A percentile compares a stretch with the other conserved stretches of the same genome.
phyloP scores from a whole-genome alignment of 2,329 filamentous ascomycete genomes.

The Paracorniculantispora psalliotae region DNA sequence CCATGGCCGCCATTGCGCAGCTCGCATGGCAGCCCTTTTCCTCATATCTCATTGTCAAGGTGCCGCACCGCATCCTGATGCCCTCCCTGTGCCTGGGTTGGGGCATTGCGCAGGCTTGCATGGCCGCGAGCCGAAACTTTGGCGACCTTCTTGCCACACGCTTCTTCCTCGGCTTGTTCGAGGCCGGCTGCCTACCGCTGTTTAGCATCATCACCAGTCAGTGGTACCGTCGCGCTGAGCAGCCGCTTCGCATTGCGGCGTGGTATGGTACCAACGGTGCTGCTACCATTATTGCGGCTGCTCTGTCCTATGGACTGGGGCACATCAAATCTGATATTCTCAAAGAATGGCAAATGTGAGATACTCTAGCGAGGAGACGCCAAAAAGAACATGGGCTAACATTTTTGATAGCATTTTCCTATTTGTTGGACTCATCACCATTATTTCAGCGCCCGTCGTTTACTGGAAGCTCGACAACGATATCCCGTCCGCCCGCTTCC shows the following conservation, averaged over 20 bases:
- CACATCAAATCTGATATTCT: slow-evolving; percentile 37
- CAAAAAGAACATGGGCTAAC: no score
- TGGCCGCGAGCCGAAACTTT: slow-evolving; percentile 45
- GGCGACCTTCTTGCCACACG: slow-evolving; percentile 43
- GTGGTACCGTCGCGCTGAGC: slow-evolving; percentile 49
- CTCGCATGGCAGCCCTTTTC: slow-evolving; percentile 58
- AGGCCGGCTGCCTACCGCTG: slow-evolving; percentile 47
- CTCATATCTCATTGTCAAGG: slow-evolving; percentile 54
- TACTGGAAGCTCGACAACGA: slow-evolving; percentile 59
- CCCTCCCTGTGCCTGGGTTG: slow-evolving; percentile 41
- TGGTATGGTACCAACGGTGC: slow-evolving; percentile 62
- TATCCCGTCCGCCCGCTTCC: slow-evolving; percentile 47
- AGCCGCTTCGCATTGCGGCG: slow-evolving; percentile 57
- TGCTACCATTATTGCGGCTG: slow-evolving; percentile 52
- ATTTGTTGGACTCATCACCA: slow-evolving; percentile 56
- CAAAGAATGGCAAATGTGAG: slow-evolving; percentile 17
- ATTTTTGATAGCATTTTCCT: slow-evolving; percentile 45
- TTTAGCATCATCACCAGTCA: slow-evolving; percentile 43
- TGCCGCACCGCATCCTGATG: slow-evolving; percentile 56
- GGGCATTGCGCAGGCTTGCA: slow-evolving; percentile 38
- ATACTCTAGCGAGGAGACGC: no score
- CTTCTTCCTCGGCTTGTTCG: slow-evolving; percentile 43
- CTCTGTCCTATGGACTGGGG: slow-evolving; percentile 52
- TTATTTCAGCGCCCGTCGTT: slow-evolving; percentile 51
- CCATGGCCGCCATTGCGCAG: slow-evolving; percentile 55